Conservation (phyloP, 2,329 filamentous ascomycete genomes). For the Orbilia quercus region DNA sequence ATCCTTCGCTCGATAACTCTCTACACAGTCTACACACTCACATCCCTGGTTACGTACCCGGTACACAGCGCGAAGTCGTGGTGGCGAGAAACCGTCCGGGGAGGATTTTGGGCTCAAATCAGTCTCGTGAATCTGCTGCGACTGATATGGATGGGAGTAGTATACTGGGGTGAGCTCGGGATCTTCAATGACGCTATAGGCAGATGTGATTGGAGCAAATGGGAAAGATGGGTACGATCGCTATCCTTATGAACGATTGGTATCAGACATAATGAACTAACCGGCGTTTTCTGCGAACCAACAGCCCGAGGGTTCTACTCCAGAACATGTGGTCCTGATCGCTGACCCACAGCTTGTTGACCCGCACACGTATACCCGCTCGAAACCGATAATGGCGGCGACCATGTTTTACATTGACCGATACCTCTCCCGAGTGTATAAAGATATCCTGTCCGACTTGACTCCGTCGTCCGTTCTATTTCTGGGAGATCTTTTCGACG, state of each 20-base stretch:
- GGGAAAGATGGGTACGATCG: conserved; percentile 87
- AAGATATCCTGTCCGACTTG: conserved; percentile 77
- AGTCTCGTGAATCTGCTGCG: conserved; percentile 70
- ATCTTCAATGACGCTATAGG: conserved; percentile 77
- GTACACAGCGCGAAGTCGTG: conserved; percentile 7
- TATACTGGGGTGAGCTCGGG: conserved; percentile 87
- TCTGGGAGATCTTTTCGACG: conserved; percentile 93
- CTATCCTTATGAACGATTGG: background rate
- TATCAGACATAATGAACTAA: conserved; percentile 34
- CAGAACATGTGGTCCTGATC: conserved; percentile 85
- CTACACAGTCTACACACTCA: conserved; percentile 41
- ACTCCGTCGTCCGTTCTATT: conserved; percentile 91
- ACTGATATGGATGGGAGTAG: conserved; percentile 76
- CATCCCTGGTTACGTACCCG: conserved; percentile 26
- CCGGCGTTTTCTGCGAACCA: conserved; percentile 42
- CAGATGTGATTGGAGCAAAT: conserved; percentile 82
- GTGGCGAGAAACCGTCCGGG: conserved; percentile 48
- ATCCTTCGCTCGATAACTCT: conserved; percentile 49
- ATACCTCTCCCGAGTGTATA: conserved; percentile 85
- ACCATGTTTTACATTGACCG: conserved; percentile 84
- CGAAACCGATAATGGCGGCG: conserved; percentile 71
- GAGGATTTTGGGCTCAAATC: conserved; percentile 36
- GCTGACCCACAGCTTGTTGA: conserved; percentile 93
- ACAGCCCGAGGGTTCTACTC: conserved; percentile 79
- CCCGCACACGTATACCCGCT: conserved; percentile 91